phyloP scores from a whole-genome alignment of 257 asterid species.

The Mentha longifolia region DNA sequence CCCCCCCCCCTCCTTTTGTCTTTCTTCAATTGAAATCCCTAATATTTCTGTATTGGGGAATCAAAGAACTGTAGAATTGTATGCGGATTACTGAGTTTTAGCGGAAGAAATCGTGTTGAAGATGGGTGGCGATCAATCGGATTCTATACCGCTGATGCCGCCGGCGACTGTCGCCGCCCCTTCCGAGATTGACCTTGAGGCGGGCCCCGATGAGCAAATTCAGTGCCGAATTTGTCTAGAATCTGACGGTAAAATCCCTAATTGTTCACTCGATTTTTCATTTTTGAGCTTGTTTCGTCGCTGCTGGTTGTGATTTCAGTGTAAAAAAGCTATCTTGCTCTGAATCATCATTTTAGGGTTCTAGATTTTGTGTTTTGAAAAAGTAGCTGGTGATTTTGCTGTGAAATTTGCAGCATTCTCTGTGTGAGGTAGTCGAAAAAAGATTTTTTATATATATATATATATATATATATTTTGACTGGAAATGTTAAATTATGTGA shows the following conservation, averaged over 20 bases:
- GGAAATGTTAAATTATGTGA: background rate
- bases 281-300: conserved; percentile 22
- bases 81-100: conserved; percentile 29
- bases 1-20: no score
- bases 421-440: background rate
- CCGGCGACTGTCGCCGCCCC: conserved; percentile 66
- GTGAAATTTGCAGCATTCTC: background rate
- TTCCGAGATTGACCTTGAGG: conserved; percentile 92
- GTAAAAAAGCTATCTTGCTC: conserved; percentile 6
- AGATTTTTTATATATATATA: no score
- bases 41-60: conserved; percentile 7
- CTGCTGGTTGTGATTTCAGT: background rate
- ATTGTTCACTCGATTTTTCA: background rate
- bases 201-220: conserved; percentile 95
- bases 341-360: background rate
- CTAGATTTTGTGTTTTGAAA: background rate
- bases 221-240: conserved; percentile 99
- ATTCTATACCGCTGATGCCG: conserved; percentile 71
- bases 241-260: conserved; percentile 62
- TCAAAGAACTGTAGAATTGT: background rate
- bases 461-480: background rate
- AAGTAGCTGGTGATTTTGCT: background rate
- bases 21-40: conserved; percentile 3
- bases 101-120: background rate
- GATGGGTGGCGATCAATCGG: conserved; percentile 65